Evolutionary conservation across 768 basidiomycete species (phyloP).

Genomic region (Chalciporus piperatus): DNA sequence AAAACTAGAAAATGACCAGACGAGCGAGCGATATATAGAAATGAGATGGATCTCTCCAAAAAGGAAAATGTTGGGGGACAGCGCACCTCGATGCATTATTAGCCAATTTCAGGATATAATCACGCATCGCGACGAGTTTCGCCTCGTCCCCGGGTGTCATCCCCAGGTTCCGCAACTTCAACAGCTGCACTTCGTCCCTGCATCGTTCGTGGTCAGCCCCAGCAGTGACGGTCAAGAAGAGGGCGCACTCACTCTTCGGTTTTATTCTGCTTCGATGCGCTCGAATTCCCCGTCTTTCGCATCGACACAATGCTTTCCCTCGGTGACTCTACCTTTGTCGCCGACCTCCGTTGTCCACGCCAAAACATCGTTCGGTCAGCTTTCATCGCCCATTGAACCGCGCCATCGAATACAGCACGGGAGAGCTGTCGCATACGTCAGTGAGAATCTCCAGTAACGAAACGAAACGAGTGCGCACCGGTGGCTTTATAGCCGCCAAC

Average conservation of each 20-base stretch:
- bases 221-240: not conserved
- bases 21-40: no score
- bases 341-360: conserved; percentile 50
- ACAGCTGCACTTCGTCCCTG: conserved; percentile 76
- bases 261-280: conserved; percentile 42
- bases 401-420: conserved; percentile 79
- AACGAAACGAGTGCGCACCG: conserved; percentile 48
- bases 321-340: conserved; percentile 59
- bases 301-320: conserved; percentile 69
- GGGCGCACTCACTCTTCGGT: conserved; percentile 73
- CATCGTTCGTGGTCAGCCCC: not conserved
- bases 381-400: conserved; percentile 86
- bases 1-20: conserved; percentile 53
- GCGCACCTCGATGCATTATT: conserved; percentile 72
- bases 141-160: conserved; percentile 79
- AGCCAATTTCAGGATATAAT: conserved; percentile 84
- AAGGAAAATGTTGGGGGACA: not conserved
- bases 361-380: conserved; percentile 80
- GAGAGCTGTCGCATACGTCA: conserved; percentile 38
- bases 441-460: not conserved
- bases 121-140: conserved; percentile 85
- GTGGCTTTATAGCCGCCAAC: conserved; percentile 71
- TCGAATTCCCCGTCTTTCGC: conserved; percentile 47
- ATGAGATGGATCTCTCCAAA: not conserved
- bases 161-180: conserved; percentile 82